Evolutionary conservation across 108 stramenopile genomes (phyloP).

Genomic region (Nannochloropsis gaditana): DNA sequence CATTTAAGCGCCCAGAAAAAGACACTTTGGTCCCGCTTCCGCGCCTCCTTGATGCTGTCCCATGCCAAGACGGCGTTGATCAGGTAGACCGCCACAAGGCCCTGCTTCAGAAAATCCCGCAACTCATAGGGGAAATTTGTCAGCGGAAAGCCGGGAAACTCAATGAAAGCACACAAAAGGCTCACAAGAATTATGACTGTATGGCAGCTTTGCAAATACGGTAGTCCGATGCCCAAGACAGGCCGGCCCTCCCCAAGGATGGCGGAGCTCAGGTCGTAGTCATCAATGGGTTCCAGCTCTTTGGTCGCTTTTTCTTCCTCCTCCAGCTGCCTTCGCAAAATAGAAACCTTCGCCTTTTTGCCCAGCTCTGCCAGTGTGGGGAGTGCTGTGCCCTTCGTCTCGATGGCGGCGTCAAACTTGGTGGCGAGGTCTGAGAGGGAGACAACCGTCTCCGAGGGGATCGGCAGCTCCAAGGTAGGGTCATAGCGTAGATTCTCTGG

Average conservation of each 20-base stretch:
- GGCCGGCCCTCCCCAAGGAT: slow-evolving; percentile 45
- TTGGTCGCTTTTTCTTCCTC: slow-evolving; percentile 12
- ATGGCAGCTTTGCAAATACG: slow-evolving; percentile 55
- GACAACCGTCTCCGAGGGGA: neutral
- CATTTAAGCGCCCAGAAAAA: slow-evolving; percentile 40
- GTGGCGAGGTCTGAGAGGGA: neutral
- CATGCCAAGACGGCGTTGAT: slow-evolving; percentile 33
- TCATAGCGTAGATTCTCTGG: slow-evolving; percentile 10
- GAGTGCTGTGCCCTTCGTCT: neutral
- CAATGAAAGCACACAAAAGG: slow-evolving; percentile 45
- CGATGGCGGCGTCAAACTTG: neutral
- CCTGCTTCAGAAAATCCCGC: slow-evolving; percentile 47
- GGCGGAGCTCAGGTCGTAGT: slow-evolving; percentile 32
- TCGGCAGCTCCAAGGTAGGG: neutral
- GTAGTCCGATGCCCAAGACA: slow-evolving; percentile 49
- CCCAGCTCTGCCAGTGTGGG: slow-evolving; percentile 5
- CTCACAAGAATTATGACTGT: slow-evolving; percentile 37
- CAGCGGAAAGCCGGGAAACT: slow-evolving; percentile 50
- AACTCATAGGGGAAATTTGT: slow-evolving; percentile 53
- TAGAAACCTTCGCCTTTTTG: slow-evolving; percentile 3
- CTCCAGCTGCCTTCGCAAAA: neutral
- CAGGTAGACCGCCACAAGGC: slow-evolving; percentile 29
- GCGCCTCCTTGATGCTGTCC: slow-evolving; percentile 27
- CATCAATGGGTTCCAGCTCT: slow-evolving; percentile 3
- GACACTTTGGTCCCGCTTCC: slow-evolving; percentile 26